Evolutionary conservation across 2,329 filamentous ascomycete species (phyloP).

Genomic region (Diplodia scrobiculata): DNA sequence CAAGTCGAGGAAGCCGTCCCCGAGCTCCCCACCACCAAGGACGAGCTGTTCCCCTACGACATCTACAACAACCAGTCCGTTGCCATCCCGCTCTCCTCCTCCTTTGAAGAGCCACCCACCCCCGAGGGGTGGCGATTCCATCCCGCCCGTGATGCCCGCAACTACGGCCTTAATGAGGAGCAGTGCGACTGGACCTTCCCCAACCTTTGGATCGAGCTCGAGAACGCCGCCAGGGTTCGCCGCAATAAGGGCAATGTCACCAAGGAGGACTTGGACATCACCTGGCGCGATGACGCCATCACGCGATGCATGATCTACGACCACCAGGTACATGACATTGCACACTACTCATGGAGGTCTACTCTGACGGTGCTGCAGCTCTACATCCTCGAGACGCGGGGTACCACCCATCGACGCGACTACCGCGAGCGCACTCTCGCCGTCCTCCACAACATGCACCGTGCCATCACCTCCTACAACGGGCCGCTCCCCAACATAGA

Average conservation of each 20-base stretch:
- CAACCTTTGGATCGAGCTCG: conserved; percentile 35
- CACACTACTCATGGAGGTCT: neutral
- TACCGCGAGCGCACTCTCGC: conserved; percentile 42
- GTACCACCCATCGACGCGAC: conserved; percentile 33
- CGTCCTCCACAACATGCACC: conserved; percentile 58
- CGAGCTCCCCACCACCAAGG: neutral
- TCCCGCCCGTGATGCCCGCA: conserved; percentile 24
- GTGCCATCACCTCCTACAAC: conserved; percentile 56
- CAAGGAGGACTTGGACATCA: conserved; percentile 34
- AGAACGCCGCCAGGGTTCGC: conserved; percentile 32
- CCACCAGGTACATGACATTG: conserved; percentile 32
- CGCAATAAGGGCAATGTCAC: conserved; percentile 32
- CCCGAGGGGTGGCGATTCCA: conserved; percentile 26
- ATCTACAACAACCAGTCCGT: conserved; percentile 16
- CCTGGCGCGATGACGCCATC: conserved; percentile 33
- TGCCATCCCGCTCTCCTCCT: conserved; percentile 16
- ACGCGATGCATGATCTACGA: conserved; percentile 40
- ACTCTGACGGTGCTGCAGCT: conserved; percentile 34
- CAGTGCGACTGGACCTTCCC: conserved; percentile 32
- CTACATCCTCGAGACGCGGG: conserved; percentile 39
- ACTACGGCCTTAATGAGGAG: conserved; percentile 27
- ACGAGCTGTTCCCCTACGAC: conserved; percentile 6
- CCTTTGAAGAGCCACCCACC: conserved; percentile 7
- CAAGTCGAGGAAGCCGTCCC: conserved; percentile 18
- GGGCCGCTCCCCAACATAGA: conserved; percentile 54